Percentiles rank a stretch among this genome's conserved stretches.
Evolutionary conservation across 768 basidiomycete species (phyloP).

Genomic region (Cyathus striatus): DNA sequence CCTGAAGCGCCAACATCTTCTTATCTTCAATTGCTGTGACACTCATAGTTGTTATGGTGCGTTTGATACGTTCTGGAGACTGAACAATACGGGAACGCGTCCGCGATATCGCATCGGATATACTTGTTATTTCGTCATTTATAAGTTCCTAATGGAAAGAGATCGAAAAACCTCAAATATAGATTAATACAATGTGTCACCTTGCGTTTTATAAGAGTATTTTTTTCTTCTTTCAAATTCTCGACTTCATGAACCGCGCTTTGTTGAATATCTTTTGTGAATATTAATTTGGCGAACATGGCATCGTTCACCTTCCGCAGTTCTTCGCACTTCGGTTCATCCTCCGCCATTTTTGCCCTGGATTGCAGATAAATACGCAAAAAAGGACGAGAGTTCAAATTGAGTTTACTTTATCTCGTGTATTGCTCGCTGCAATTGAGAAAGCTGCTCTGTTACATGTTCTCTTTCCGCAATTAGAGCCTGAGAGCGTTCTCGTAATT

Average conservation of each 20-base stretch:
- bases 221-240: conserved; percentile 67
- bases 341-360: conserved; percentile 60
- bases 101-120: conserved; percentile 57
- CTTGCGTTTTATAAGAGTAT: conserved; percentile 56
- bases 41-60: conserved; percentile 76
- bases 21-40: conserved; percentile 66
- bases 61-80: conserved; percentile 85
- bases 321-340: conserved; percentile 63
- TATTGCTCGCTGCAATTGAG: conserved; percentile 47
- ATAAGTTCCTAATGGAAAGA: conserved; percentile 50
- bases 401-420: conserved; percentile 48
- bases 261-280: conserved; percentile 62
- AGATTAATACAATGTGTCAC: conserved; percentile 24
- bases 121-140: conserved; percentile 51
- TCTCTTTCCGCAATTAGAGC: conserved; percentile 59
- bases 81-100: conserved; percentile 79
- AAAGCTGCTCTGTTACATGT: conserved; percentile 41
- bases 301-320: conserved; percentile 56
- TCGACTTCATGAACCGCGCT: conserved; percentile 62
- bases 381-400: neutral
- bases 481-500: conserved; percentile 57
- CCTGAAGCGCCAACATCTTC: conserved; percentile 54
- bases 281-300: conserved; percentile 60
- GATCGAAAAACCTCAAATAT: neutral
- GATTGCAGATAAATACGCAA: conserved; percentile 1